Base-by-base conservation (phyloP, 352 stramenopile genomes). In the Phytophthora multivora region DNA sequence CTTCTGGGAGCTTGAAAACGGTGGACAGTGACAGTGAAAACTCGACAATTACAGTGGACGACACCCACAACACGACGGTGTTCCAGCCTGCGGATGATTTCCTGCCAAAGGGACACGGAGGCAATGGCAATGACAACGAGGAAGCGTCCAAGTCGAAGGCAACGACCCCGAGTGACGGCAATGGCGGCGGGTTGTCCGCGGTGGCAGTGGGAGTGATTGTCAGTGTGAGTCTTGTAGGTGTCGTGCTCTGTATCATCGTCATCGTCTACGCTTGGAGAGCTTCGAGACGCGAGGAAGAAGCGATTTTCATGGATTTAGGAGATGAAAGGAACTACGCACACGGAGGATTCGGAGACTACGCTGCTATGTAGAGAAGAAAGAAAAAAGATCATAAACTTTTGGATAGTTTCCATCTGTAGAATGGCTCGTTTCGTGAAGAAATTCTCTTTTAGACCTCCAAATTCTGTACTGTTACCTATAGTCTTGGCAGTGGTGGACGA, bases 291-390 rank as follows among this genome's bases (percentile, higher is more conserved):
- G 62, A 64, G 33, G 74, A 83, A 26, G 71, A 73, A 40, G 61
- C 60, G 21, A 71, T 77, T 52, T 83, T 80, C 51, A 46, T 73
- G 31, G 71, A 83, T 18, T 41, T 83, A 2, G 75, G 69, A 28
- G 75, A 84, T 52, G 68, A 79, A 13, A 64, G 59, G 8, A 71
- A 26, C 57, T 71, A 75, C 40, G 43, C 50, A 9, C 69, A 75
- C 23, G 63, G 55, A 1, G 38, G 48, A 15, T 75, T 66, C 28
- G 71, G 67, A 25, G 65, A 80, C 59, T 83, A 83, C 36, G 75
- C 75, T 31, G 75, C 75, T 13, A 83, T 83, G 75, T 83, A 71
- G 19, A n/a, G n/a, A n/a, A n/a, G n/a, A n/a, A n/a, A n/a, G 16
- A 43, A 13, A 54, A 51, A 42, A 28, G 30, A 53, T 31, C 33